Evolutionary conservation across 1,284 basidiomycete species (phyloP), one percentile per base, ranked within the genome.

Genomic region (Leccinum solheimii): DNA sequence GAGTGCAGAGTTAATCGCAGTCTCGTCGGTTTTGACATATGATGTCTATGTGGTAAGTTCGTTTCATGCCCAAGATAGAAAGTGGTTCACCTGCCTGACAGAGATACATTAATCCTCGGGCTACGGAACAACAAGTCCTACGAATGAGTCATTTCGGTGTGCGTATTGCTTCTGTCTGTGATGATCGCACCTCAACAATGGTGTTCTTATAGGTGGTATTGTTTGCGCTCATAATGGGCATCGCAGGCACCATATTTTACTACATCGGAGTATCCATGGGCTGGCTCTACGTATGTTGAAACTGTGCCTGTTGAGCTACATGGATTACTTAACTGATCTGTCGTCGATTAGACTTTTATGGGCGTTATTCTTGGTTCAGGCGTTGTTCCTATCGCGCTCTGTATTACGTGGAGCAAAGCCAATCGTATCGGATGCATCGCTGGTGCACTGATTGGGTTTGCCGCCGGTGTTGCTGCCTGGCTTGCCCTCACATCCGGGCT

Each of bases 181-280:
- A 23, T 8, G 4, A 19, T 34, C 3, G 2, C 5, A 23, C 38
- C 9, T n/a, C 11, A 43, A 45, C 45, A 78, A 80, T 0, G 55
- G 83, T 27, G 75, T 38, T 32, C 64, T 53, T 63, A 59, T 59
- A 91, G 90, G 83, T 92, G 38, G 85, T 79, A 1, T 75, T 86
- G 38, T 96, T 91, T 74, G 90, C 90, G 0, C 61, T 95, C 40
- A 80, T 91, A 54, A 94, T 94, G 85, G 92, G 88, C 32, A 67
- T 93, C 13, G 87, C 92, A 2, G 95, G 94, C 0, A 77, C 91
- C 34, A 91, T 95, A 62, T 97, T 96, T 81, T 89, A 84, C 77
- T 94, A 92, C 71, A 93, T 94, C 63, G 93, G 94, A 5, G 87
- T 98, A 59, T 90, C 86, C 6, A 92, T 94, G 91, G 93, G 92